Evolutionary conservation across 108 stramenopile genomes (phyloP).

Genomic region (Fragilaria crotonensis): DNA sequence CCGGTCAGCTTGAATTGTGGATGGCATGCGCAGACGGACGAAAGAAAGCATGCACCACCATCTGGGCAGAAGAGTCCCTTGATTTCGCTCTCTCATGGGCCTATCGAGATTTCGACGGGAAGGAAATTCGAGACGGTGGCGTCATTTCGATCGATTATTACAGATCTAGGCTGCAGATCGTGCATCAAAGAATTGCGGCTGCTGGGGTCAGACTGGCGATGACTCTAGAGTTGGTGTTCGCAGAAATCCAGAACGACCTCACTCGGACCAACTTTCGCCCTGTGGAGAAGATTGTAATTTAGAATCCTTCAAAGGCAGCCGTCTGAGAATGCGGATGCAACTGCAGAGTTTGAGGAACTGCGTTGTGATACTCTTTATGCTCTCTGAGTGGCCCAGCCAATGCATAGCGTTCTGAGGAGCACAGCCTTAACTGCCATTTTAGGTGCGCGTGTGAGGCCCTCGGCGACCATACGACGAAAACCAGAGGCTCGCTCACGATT

Average conservation of each 20-base stretch:
- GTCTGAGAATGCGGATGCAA: too few relatives aligned
- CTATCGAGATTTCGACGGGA: slow-evolving; percentile 27
- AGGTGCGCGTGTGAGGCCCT: too few relatives aligned
- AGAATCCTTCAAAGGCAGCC: too few relatives aligned
- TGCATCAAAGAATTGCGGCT: slow-evolving; percentile 27
- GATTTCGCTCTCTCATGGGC: slow-evolving; percentile 35
- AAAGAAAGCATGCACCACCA: slow-evolving; percentile 13
- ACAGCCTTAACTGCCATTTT: too few relatives aligned
- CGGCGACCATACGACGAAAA: too few relatives aligned
- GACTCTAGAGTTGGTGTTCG: slow-evolving; percentile 32
- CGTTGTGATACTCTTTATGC: too few relatives aligned
- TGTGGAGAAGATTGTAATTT: too few relatives aligned
- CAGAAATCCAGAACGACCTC: too few relatives aligned
- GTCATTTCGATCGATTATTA: slow-evolving; percentile 39
- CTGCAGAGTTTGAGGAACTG: too few relatives aligned
- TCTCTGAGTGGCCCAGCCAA: not conserved
- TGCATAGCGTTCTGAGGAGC: too few relatives aligned
- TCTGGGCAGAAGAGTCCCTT: slow-evolving; percentile 45
- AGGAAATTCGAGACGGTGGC: slow-evolving; percentile 22
- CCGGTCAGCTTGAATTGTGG: slow-evolving; percentile 7
- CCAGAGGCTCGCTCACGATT: too few relatives aligned
- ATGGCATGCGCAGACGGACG: slow-evolving; percentile 16
- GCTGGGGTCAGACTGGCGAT: slow-evolving; percentile 40
- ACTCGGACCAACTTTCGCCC: too few relatives aligned
- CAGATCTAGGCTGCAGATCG: slow-evolving; percentile 24